Evolutionary conservation across 2,329 filamentous ascomycete species (phyloP).

Genomic region (Pseudogymnoascus sp.): DNA sequence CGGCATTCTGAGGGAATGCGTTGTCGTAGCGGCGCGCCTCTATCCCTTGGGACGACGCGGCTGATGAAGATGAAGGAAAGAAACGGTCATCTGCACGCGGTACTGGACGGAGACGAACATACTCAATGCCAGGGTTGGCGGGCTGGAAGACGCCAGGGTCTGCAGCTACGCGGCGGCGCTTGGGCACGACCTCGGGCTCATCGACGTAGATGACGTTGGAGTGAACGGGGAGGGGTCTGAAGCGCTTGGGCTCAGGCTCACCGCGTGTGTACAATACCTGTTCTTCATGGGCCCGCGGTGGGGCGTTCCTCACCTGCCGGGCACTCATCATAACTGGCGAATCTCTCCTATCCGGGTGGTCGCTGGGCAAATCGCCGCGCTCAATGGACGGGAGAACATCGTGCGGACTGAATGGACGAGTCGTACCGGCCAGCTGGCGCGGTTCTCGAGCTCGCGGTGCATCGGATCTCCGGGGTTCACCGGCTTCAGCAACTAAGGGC

Average conservation of each 20-base stretch:
- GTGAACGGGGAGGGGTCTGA: not conserved
- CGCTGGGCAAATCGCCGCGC: not conserved
- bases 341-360: not conserved
- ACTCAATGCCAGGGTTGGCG: not conserved
- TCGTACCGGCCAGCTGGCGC: not conserved
- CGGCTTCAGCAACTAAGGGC: not conserved
- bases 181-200: not conserved
- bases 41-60: not conserved
- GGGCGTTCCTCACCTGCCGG: not conserved
- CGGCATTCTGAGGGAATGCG: not conserved
- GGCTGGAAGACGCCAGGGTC: not conserved
- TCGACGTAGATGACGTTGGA: slow-evolving; percentile 8
- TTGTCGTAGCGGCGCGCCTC: not conserved
- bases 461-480: not conserved
- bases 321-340: not conserved
- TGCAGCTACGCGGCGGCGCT: slow-evolving; percentile 1
- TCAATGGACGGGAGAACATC: slow-evolving; percentile 1
- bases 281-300: not conserved
- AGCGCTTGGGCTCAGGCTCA: slow-evolving; percentile 3
- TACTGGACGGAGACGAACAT: not conserved
- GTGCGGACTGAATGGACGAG: not conserved
- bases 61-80: not conserved
- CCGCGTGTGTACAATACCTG: slow-evolving; percentile 4
- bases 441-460: slow-evolving; percentile 2
- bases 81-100: not conserved